phyloP scores from a whole-genome alignment of 2,329 filamentous ascomycete genomes.

The Cryoendolithus antarcticus region DNA sequence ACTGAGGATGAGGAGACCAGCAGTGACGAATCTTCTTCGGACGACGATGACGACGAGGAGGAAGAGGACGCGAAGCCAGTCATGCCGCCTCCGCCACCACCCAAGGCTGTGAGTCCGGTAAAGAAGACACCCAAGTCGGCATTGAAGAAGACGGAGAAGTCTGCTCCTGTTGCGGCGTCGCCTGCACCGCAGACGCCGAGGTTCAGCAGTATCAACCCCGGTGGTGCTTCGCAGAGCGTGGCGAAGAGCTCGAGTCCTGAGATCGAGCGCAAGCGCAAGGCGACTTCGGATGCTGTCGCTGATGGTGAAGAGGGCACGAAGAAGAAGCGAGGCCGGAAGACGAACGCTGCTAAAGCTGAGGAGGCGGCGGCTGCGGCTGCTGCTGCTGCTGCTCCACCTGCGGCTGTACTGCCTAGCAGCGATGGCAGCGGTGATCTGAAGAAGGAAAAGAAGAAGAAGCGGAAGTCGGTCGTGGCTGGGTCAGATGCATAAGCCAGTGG shows the following conservation, averaged over 20 bases:
- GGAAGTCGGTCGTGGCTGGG: constrained; percentile 18
- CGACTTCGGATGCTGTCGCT: constrained; percentile 6
- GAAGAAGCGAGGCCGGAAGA: constrained; percentile 22
- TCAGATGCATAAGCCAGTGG: too few relatives aligned
- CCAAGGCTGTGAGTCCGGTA: constrained; percentile 11
- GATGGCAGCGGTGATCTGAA: constrained; percentile 7
- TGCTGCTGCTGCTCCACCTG: constrained; percentile 7
- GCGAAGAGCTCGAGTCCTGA: constrained; percentile 12
- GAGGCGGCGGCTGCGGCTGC: constrained; percentile 9
- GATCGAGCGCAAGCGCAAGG: constrained; percentile 16
- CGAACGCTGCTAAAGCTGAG: constrained; percentile 16
- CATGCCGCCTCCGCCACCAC: constrained; percentile 22
- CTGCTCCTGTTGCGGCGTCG: constrained; percentile 7
- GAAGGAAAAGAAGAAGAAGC: constrained; percentile 23
- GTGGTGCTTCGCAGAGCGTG: constrained; percentile 1
- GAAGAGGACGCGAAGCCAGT: constrained; percentile 19
- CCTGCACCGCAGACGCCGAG: constrained; percentile 12
- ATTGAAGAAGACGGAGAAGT: constrained; percentile 16
- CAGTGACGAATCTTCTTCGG: constrained; percentile 5
- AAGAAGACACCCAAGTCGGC: constrained; percentile 24
- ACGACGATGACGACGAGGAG: constrained; percentile 17
- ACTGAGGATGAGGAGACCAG: constrained; percentile 11
- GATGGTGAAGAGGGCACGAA: constrained; percentile 14
- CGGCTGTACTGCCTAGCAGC: constrained; percentile 3
- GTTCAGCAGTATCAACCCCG: constrained; percentile 13